Percentiles rank a stretch among this genome's conserved stretches.
Conservation (phyloP, 768 basidiomycete species). For the Trametopsis cervina region DNA sequence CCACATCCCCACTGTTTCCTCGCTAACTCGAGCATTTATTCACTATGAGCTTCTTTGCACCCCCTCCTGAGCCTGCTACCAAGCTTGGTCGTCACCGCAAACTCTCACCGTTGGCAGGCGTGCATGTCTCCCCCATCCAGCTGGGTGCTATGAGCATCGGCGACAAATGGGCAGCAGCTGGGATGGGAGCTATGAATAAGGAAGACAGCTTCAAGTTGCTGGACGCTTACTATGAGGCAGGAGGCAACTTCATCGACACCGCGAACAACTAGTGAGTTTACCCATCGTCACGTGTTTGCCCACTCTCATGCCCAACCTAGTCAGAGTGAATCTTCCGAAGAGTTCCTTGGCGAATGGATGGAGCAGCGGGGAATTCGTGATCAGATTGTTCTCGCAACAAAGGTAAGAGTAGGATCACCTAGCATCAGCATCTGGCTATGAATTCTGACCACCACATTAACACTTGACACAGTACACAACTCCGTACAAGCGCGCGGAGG, state of each 20-base stretch:
- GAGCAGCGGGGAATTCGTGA: conserved; percentile 26
- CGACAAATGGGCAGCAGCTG: conserved; percentile 27
- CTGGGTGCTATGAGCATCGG: conserved; percentile 41
- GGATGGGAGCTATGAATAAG: conserved; percentile 35
- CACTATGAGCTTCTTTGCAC: conserved; percentile 4
- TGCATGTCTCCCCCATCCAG: conserved; percentile 40
- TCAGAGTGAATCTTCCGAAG: conserved; percentile 26
- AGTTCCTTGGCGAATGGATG: conserved; percentile 35
- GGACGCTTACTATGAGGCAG: conserved; percentile 21
- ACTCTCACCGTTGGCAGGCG: conserved; percentile 30
- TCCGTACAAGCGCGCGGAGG: conserved; percentile 15
- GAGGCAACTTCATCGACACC: conserved; percentile 21
- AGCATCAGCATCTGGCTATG: not conserved
- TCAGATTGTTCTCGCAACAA: conserved; percentile 25
- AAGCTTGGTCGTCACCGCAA: conserved; percentile 26
- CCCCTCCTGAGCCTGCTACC: conserved; percentile 11
- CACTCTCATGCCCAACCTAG: conserved; percentile 11
- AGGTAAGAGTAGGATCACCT: too few species aligned
- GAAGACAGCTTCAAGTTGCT: conserved; percentile 35
- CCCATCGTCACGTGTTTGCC: too few species aligned
- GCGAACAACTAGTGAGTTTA: conserved; percentile 35
- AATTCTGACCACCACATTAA: not conserved
- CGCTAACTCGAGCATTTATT: too few species aligned
- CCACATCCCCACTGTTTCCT: too few species aligned
- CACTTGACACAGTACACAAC: conserved; percentile 8